Evolutionary conservation across 305 asterid species (phyloP), one percentile per base, ranked within the genome.

Genomic region (Lippia alba): DNA sequence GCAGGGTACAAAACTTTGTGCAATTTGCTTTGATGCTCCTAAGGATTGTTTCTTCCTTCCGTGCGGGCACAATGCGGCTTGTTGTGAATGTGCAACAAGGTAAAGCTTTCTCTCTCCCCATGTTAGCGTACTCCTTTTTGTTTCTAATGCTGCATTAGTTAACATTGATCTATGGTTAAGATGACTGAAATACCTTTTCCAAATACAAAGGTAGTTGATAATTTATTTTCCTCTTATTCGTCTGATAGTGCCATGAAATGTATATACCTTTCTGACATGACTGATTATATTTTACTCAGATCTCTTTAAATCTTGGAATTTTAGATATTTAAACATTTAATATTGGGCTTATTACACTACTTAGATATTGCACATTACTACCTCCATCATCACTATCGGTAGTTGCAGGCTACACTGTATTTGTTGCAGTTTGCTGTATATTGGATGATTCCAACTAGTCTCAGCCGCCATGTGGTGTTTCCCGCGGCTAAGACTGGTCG

Each of bases 21-120:
- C 95, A 60, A 87, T 92, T 74, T 92, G 98, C 85, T 92, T 87
- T 74, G 92, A 90, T 82, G 92, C 88, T 64, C 97, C 91, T 10
- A 85, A 86, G 83, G 86, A 88, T 74, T 83, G 83, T 74, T 92
- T 92, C 86, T 92, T 90, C 77, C 77, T 90, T 61, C 98, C 98
- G 8, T 92, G 98, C 17, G 98, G 98, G 44, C 97, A 92, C 76
- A 86, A 89, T 61, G 91, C 78, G 66, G 86, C 97, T 72, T 92
- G 98, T 81, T 90, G 80, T 85, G 84, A 80, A 64, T 92, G 98
- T 67, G 91, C 87, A 40, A 86, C 87, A 65, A 90, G 90, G 98
- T 90, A 77, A 62, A 14, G 33, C 61, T 48, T 44, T 24, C 51
- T 45, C 54, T 58, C 18, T 62, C 60, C 55, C 62, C 46, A 12